Conservation (phyloP, 352 stramenopile genomes). For the Pythium periplocum region DNA sequence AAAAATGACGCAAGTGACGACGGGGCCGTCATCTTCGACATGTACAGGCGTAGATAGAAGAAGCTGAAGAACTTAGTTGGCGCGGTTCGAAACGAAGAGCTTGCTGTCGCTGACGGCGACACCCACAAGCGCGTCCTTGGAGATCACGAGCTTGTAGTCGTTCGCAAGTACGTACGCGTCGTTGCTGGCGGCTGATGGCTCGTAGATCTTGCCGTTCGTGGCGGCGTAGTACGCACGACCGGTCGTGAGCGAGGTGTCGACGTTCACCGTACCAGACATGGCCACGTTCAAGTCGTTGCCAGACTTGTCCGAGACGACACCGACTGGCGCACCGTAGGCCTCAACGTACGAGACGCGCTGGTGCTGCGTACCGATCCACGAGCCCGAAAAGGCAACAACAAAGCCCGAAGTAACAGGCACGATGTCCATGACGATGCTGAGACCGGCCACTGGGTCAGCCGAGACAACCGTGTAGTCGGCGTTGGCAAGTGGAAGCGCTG, state of each 20-base stretch:
- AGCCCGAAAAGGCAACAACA: slow-evolving; percentile 50
- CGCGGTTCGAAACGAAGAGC: slow-evolving; percentile 34
- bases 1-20: too few relatives aligned
- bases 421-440: slow-evolving; percentile 52
- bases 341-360: slow-evolving; percentile 72
- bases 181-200: slow-evolving; percentile 35
- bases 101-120: slow-evolving; percentile 57
- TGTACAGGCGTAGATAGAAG: too few relatives aligned
- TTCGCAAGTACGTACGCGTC: slow-evolving; percentile 59
- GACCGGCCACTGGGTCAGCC: slow-evolving; percentile 42
- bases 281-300: slow-evolving; percentile 48
- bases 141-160: slow-evolving; percentile 70
- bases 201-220: slow-evolving; percentile 57
- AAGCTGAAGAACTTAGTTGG: slow-evolving; percentile 9
- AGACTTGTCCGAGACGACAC: slow-evolving; percentile 56
- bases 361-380: slow-evolving; percentile 45
- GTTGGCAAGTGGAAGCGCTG: slow-evolving; percentile 63
- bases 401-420: slow-evolving; percentile 48
- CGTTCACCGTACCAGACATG: slow-evolving; percentile 54
- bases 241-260: slow-evolving; percentile 27
- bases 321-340: slow-evolving; percentile 63
- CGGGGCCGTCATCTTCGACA: too few relatives aligned
- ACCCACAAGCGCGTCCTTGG: slow-evolving; percentile 68
- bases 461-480: slow-evolving; percentile 59
- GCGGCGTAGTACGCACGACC: slow-evolving; percentile 65